Percentiles rank a stretch among this genome's conserved stretches.
phyloP scores from a whole-genome alignment of 352 stramenopile species.

The Phytophthora niederhauseri region DNA sequence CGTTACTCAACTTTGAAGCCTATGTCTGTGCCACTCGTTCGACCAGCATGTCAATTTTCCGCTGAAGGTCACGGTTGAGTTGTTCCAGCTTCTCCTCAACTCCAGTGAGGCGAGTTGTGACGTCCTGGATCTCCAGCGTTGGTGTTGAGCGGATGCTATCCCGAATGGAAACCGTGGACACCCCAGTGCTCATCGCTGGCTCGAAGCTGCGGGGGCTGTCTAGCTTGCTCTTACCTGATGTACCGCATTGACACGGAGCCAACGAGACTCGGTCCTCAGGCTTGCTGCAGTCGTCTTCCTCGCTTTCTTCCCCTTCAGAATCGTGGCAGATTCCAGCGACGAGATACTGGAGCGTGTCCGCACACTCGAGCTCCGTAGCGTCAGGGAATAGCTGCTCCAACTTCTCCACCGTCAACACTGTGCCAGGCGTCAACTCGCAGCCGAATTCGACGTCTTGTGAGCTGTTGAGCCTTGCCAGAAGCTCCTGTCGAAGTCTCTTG shows the following conservation, averaged over 20 bases:
- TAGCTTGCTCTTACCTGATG: too few species aligned
- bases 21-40: conserved; percentile 1
- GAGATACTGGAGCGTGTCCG: conserved; percentile 5
- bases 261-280: background rate
- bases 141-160: background rate
- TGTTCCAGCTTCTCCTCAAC: conserved; percentile 11
- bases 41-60: conserved; percentile 8
- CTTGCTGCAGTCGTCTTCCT: background rate
- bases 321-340: conserved; percentile 4
- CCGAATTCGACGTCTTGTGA: background rate
- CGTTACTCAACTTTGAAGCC: background rate
- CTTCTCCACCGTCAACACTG: background rate
- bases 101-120: background rate
- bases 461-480: background rate
- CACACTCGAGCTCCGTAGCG: conserved; percentile 4
- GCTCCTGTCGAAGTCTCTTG: background rate
- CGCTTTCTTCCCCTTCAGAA: background rate
- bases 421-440: background rate
- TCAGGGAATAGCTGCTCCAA: background rate
- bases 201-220: background rate
- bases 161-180: background rate
- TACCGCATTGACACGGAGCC: background rate
- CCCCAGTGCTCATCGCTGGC: background rate
- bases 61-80: conserved; percentile 2
- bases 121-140: background rate